These are phyloP conservation scores for Prunus mongolica DNA, from an alignment of 306 rosid species.

Conservation along the genomic window DNA sequence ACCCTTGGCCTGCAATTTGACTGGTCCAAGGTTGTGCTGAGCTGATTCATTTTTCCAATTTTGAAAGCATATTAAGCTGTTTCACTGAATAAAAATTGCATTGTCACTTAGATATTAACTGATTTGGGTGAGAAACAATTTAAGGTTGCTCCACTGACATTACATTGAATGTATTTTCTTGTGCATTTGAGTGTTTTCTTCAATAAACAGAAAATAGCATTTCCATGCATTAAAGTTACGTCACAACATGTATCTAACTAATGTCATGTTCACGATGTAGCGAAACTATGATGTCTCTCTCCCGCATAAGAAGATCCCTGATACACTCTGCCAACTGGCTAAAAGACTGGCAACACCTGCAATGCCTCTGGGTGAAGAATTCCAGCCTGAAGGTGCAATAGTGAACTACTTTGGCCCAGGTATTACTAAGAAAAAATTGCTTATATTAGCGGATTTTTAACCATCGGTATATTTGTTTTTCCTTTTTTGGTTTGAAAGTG, in stretches of 20 bases:
- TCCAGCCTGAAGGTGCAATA: conserved; percentile 91
- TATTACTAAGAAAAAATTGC: conserved; percentile 12
- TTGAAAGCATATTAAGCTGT: neutral
- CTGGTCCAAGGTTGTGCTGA: conserved; percentile 73
- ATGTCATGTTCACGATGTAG: conserved; percentile 32
- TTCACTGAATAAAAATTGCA: neutral
- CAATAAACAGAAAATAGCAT: neutral
- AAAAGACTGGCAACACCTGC: conserved; percentile 84
- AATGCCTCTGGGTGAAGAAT: conserved; percentile 70
- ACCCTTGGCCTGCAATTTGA: conserved; percentile 91
- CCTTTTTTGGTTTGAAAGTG: neutral
- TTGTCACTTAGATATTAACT: neutral
- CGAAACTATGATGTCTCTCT: conserved; percentile 78
- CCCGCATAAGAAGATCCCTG: conserved; percentile 75
- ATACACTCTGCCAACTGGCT: conserved; percentile 60
- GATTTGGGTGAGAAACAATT: neutral
- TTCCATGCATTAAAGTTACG: neutral
- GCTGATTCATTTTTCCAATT: neutral
- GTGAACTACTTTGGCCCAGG: conserved; percentile 88
- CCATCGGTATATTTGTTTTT: neutral
- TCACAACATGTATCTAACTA: neutral
- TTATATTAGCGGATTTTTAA: neutral
- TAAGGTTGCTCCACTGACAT: neutral
- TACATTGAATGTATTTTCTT: neutral
- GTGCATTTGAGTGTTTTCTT: neutral